A percentile compares a stretch with the other conserved stretches of the same genome.
Evolutionary conservation across 306 rosid species (phyloP).

Genomic region (Cicer judaicum): DNA sequence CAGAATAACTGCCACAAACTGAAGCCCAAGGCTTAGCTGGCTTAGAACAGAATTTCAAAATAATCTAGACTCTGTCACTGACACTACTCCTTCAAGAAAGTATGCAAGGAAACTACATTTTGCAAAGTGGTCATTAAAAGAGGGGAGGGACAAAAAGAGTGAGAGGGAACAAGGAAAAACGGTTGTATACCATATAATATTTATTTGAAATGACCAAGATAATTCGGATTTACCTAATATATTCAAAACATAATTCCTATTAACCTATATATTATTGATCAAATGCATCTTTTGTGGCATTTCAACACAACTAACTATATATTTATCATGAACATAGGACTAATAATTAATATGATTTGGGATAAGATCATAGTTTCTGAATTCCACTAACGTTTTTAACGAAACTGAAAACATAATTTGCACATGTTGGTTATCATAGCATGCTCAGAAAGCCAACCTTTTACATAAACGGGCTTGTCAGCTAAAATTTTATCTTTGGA

Average conservation of each 20-base stretch:
- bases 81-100: background rate
- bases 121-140: conserved; percentile 27
- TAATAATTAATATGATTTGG: conserved; percentile 19
- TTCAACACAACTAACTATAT: conserved; percentile 29
- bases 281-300: conserved; percentile 17
- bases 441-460: conserved; percentile 65
- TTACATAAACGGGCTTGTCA: conserved; percentile 89
- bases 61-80: background rate
- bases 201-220: conserved; percentile 1
- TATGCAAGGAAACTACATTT: background rate
- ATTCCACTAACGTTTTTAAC: background rate
- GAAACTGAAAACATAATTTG: conserved; percentile 23
- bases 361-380: conserved; percentile 8
- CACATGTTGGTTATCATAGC: conserved; percentile 21
- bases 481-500: conserved; percentile 88
- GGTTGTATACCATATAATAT: background rate
- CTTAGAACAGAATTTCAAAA: too few relatives aligned
- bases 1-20: background rate
- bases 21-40: background rate
- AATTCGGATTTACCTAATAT: conserved; percentile 20
- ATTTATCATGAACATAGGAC: conserved; percentile 4
- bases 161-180: conserved; percentile 7
- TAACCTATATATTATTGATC: conserved; percentile 27
- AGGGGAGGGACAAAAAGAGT: conserved; percentile 24
- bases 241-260: conserved; percentile 10